Base-by-base conservation (phyloP, 73 alveolate species). In the Paramecium primaurelia region DNA sequence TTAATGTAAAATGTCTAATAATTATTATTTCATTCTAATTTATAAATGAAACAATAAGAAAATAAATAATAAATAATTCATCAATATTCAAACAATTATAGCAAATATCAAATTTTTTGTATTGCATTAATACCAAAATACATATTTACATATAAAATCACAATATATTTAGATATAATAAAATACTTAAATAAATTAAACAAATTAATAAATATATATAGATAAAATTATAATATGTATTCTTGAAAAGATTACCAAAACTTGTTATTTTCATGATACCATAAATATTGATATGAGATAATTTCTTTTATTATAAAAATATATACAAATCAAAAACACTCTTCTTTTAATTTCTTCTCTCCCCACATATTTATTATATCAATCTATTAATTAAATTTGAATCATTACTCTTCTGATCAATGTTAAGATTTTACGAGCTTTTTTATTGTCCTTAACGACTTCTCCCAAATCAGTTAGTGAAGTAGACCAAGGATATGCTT, bases 401-500 rank as follows among this genome's bases (percentile, higher is more conserved):
- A 64, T 64, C 3, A 30, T 30, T 80, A 80, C 71, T 80, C 91
- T 80, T 80, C 73, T 80, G 12, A 49, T 49, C 30, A 42, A 42
- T 4, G 91, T 80, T 49, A 80, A 80, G 28, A 80, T 42, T 25
- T 47, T 45, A 3, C 47, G 49, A 45, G 28, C 91, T 45, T 80
- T 80, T 8, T 42, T 25, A 44, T 80, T 80, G 26, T 80, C 71
- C 32, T 80, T 49, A 26, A 47, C 34, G 14, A 49, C 91, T 10
- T 25, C 47, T 20, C 75, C 58, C 14, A 80, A 80, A 80, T 80
- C 73, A 80, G 91, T 80, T 42, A 80, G 25, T 8, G 71, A 25
- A 6, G 91, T 80, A 20, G 91, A 80, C 91, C 91, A 80, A 6
- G 91, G 91, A 49, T 80, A 80, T 42, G 91, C 91, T 80, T 28